Evolutionary conservation across 805 yeast species (phyloP), one percentile per base, ranked within the genome.

Genomic region (Suhomyces xylopsoci): DNA sequence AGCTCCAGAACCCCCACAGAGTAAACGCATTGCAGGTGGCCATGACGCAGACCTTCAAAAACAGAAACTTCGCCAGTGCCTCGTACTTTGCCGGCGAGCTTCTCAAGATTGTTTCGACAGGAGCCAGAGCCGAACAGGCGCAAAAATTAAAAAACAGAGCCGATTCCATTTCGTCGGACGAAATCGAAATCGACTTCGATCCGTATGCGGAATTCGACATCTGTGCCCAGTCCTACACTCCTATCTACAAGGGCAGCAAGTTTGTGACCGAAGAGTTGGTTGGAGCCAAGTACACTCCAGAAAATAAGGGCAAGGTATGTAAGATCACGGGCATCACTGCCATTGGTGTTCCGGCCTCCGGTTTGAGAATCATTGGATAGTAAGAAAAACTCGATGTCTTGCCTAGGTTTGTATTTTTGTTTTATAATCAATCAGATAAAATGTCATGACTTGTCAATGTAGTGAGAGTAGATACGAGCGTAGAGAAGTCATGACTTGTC

Each of bases 1-100:
- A 87, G 58, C 80, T 94, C 61, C 90, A 87, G 58, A 85, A 88
- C 34, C 86, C 87, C 7, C 99, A 94, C 70, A 82, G 87, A 54
- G 82, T 87, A 50, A 87, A 90, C 64, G 97, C 98, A 10, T 78
- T 91, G 62, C 96, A 90, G 68, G 97, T 91, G 52, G 99, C 99
- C 40, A 88, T 93, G 94, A 84, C 88, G 45, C 96, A 90, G 75
- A 83, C 94, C 40, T 91, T 89, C 80, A 89, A 88, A 67, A 79
- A 87, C 67, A 91, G 92, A 69, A 93, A 94, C 73, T 94, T 74
- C 73, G 86, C 92, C 3, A 82, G 87, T 55, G 97, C 99, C 1
- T 83, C 97, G 6, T 85, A 84, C 65, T 94, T 94, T 77, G 98
- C 99, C 0, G 77, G 81, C 20, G 92, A 90, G 71, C 86, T 88